A percentile compares a stretch with the other conserved stretches of the same genome.
Evolutionary conservation across 2,329 filamentous ascomycete species (phyloP).

Genomic region (Chaetothyriales sp.): DNA sequence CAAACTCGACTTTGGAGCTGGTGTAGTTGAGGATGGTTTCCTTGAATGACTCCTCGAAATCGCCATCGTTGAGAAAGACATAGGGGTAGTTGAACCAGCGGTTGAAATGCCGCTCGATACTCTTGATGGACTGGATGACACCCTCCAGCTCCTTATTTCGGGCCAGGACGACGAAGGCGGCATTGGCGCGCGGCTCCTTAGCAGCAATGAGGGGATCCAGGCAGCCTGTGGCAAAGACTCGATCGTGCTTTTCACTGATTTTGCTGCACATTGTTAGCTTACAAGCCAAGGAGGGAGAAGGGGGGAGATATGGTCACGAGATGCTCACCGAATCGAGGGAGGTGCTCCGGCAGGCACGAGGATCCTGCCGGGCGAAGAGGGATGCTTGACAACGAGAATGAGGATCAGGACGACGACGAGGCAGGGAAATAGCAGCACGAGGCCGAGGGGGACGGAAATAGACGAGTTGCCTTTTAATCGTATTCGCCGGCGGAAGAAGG

Average conservation of each 20-base stretch:
- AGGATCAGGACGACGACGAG: slow-evolving; percentile 85
- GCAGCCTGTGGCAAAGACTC: slow-evolving; percentile 87
- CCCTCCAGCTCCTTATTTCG: slow-evolving; percentile 93
- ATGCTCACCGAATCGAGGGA: slow-evolving; percentile 67
- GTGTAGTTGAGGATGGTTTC: slow-evolving; percentile 79
- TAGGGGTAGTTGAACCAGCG: slow-evolving; percentile 98
- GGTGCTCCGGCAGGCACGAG: slow-evolving; percentile 78
- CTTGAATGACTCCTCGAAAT: slow-evolving; percentile 91
- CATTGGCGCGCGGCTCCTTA: slow-evolving; percentile 69
- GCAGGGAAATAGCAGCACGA: slow-evolving; percentile 82
- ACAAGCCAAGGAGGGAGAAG: background rate
- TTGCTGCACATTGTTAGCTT: slow-evolving; percentile 42
- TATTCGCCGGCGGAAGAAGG: slow-evolving; percentile 75
- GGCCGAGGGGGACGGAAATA: slow-evolving; percentile 79
- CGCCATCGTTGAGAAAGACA: slow-evolving; percentile 92
- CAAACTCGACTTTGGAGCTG: slow-evolving; percentile 77
- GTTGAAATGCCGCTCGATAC: slow-evolving; percentile 97
- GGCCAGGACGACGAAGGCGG: slow-evolving; percentile 86
- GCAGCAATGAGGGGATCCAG: slow-evolving; percentile 57
- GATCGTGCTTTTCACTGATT: slow-evolving; percentile 95
- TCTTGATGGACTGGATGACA: slow-evolving; percentile 92
- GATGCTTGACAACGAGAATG: slow-evolving; percentile 75
- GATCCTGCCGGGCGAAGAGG: slow-evolving; percentile 64
- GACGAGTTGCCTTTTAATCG: slow-evolving; percentile 81
- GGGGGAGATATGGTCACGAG: background rate